phyloP scores from a whole-genome alignment of 148 eudicot species.

The Rhododendron henanense region DNA sequence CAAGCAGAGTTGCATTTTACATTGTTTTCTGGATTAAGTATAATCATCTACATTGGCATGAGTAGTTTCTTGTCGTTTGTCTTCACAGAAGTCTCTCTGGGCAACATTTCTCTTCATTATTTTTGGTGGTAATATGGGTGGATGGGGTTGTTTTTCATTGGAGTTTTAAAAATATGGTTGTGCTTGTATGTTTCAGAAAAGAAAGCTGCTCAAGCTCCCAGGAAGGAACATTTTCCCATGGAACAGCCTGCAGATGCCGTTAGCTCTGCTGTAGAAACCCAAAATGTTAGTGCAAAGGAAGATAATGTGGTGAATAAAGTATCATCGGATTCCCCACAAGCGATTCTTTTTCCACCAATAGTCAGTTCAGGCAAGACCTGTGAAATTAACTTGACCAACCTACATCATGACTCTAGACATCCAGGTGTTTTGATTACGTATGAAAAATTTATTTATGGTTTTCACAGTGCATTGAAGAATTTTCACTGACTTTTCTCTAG shows the following conservation, averaged over 20 bases:
- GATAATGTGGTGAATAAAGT: not conserved
- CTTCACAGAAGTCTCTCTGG: not conserved
- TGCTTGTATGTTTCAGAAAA: not conserved
- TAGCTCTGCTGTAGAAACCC: not conserved
- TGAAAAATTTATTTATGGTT: not conserved
- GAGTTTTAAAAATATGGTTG: not conserved
- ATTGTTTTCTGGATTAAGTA: not conserved
- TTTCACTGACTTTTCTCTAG: not conserved
- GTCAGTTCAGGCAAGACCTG: slow-evolving; percentile 14
- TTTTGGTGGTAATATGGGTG: not conserved
- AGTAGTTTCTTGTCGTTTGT: not conserved
- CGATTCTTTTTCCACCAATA: not conserved
- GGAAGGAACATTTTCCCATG: slow-evolving; percentile 2
- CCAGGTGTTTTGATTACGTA: not conserved
- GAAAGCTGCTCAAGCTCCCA: not conserved
- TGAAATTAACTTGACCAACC: not conserved
- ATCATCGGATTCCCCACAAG: not conserved
- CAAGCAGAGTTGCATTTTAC: not conserved
- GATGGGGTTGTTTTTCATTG: not conserved
- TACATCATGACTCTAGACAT: not conserved
- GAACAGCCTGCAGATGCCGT: not conserved
- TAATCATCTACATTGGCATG: not conserved
- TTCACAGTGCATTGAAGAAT: not conserved
- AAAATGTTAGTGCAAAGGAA: not conserved
- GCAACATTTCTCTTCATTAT: not conserved